Percentiles rank a stretch among this genome's conserved stretches.
These are phyloP conservation scores for Epichloe hybrida DNA, from an alignment of 2,329 filamentous ascomycete species.

Conservation along the genomic window DNA sequence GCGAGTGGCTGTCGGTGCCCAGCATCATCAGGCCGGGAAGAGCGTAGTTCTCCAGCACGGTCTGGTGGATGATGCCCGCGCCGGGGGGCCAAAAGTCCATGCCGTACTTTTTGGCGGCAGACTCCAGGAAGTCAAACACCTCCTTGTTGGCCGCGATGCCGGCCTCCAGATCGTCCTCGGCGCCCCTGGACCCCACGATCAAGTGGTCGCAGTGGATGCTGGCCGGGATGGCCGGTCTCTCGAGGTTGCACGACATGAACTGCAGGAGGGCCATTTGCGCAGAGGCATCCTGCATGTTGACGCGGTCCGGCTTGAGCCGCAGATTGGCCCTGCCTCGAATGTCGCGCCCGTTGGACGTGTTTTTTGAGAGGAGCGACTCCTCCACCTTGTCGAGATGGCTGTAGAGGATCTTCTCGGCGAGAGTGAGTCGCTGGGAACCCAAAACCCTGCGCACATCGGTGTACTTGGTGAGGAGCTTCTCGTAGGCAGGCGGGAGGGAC, in stretches of 20 bases:
- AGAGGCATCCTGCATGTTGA: slow-evolving; percentile 98
- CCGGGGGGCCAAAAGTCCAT: slow-evolving; percentile 95
- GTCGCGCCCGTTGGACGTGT: slow-evolving; percentile 70
- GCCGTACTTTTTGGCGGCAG: slow-evolving; percentile 77
- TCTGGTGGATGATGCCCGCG: slow-evolving; percentile 94
- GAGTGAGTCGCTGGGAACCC: slow-evolving; percentile 54
- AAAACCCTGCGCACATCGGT: slow-evolving; percentile 62
- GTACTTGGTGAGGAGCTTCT: slow-evolving; percentile 66
- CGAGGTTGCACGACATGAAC: slow-evolving; percentile 94
- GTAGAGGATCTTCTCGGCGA: slow-evolving; percentile 97
- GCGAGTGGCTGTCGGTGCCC: slow-evolving; percentile 92
- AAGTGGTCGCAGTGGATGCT: slow-evolving; percentile 99
- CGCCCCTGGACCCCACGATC: slow-evolving; percentile 90
- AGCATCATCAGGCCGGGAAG: slow-evolving; percentile 98
- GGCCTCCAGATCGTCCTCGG: slow-evolving; percentile 68
- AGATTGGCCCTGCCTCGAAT: slow-evolving; percentile 83
- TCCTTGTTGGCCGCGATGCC: slow-evolving; percentile 90
- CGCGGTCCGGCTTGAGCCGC: slow-evolving; percentile 92
- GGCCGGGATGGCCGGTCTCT: slow-evolving; percentile 80
- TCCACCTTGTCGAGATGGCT: slow-evolving; percentile 84
- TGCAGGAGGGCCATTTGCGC: slow-evolving; percentile 97
- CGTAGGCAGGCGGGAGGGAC: slow-evolving; percentile 56
- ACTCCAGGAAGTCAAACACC: slow-evolving; percentile 95
- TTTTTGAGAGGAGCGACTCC: slow-evolving; percentile 67
- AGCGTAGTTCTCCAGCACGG: slow-evolving; percentile 93